Percentiles rank a stretch among this genome's conserved stretches.
phyloP scores from a whole-genome alignment of 169 alveolate species.

The Plasmodium gallinaceum region DNA sequence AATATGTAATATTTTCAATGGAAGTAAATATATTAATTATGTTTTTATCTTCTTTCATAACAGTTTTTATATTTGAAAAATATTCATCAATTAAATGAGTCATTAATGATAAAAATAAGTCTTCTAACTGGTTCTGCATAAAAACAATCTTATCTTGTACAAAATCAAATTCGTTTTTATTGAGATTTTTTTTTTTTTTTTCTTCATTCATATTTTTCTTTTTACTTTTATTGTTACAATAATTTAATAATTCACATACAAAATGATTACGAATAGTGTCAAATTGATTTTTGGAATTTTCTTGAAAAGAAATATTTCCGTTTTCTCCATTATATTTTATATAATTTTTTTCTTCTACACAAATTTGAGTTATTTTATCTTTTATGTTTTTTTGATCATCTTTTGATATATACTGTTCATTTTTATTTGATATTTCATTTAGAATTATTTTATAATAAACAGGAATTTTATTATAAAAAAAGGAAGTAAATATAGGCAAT shows the following conservation, averaged over 20 bases:
- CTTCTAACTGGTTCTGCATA: slow-evolving; percentile 67
- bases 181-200: slow-evolving; percentile 6
- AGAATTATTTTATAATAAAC: not conserved
- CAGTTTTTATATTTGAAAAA: slow-evolving; percentile 21
- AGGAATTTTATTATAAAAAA: slow-evolving; percentile 43
- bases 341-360: not conserved
- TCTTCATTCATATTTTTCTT: slow-evolving; percentile 5
- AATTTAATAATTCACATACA: slow-evolving; percentile 6
- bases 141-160: slow-evolving; percentile 10
- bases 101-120: slow-evolving; percentile 46
- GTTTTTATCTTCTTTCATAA: slow-evolving; percentile 41
- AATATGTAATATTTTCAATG: slow-evolving; percentile 35
- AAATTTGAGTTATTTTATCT: slow-evolving; percentile 6
- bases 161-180: not conserved
- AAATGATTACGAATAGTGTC: slow-evolving; percentile 21
- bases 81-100: slow-evolving; percentile 20
- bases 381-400: slow-evolving; percentile 20
- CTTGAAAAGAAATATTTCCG: not conserved
- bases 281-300: not conserved
- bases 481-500: slow-evolving; percentile 52
- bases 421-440: not conserved
- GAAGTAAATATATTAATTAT: slow-evolving; percentile 45
- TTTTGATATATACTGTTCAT: slow-evolving; percentile 5
- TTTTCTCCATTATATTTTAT: not conserved
- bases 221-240: slow-evolving; percentile 5